Evolutionary conservation across 352 stramenopile species (phyloP), one percentile per base, ranked within the genome.

Genomic region (Pythium angustatum): DNA sequence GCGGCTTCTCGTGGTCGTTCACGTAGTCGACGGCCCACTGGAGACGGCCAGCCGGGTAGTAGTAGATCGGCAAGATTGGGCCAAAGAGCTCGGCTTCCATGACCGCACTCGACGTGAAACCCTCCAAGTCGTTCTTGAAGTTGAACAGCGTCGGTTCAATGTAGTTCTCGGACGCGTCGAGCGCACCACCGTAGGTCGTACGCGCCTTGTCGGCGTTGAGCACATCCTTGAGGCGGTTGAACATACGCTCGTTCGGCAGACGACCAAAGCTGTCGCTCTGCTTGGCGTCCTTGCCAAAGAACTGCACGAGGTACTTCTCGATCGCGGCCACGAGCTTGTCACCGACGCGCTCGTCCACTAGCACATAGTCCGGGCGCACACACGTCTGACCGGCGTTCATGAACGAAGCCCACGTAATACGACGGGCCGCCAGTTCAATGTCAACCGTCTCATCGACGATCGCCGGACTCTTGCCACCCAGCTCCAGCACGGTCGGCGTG

Each of bases 61-160:
- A 94, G 34, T 96, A 77, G 45, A 99, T 92, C 2, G 96, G 92
- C 45, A 99, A 64, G 43, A 99, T 61, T 2, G 96, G 96, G 7
- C 96, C 96, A 76, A 99, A 99, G 24, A 98, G 94, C 73, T 99
- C 96, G 48, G 98, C 92, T 15, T 76, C 58, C 85, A 98, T 96
- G 5, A 75, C 74, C 17, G 82, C 72, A 24, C 79, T 86, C 5
- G 43, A 66, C 7, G 85, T 48, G 26, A 88, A 90, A 1, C 63
- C 74, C 7, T 70, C 50, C 0, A 75, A 61, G 26, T 90, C 73
- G 40, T 75, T 74, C 68, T 94, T 86, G 51, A 96, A 85, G 56
- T 96, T 85, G 50, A 98, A 61, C 21, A 98, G 71, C 21, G 93
- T 98, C 2, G 91, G 91, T 6, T 78, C 75, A 48, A 98, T 80